Percentiles rank a stretch among this genome's conserved stretches.
Evolutionary conservation across 805 yeast species (phyloP).

Genomic region (Lachancea fermentati): DNA sequence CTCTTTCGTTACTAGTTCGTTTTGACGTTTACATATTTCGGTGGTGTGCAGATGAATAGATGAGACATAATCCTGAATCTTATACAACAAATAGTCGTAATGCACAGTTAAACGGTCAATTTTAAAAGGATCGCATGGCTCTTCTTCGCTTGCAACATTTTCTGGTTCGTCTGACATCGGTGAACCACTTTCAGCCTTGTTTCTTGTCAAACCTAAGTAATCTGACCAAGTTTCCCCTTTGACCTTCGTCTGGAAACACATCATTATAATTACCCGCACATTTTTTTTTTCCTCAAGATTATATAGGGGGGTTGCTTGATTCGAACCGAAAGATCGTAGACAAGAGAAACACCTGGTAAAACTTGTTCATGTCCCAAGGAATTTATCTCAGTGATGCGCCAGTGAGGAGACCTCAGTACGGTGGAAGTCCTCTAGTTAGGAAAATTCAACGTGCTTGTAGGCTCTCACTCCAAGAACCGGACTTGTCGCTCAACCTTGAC

Average conservation of each 20-base stretch:
- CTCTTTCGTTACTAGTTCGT: conserved; percentile 22
- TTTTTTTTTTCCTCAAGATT: not conserved
- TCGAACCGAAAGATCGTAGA: not conserved
- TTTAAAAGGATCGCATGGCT: conserved; percentile 49
- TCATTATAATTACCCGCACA: not conserved
- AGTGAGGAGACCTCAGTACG: conserved; percentile 26
- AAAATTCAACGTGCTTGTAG: conserved; percentile 75
- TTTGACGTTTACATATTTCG: conserved; percentile 22
- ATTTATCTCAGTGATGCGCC: conserved; percentile 33
- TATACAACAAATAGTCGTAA: conserved; percentile 60
- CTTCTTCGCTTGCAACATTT: not conserved
- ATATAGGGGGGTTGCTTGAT: not conserved
- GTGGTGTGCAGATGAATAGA: conserved; percentile 41
- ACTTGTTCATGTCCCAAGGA: conserved; percentile 17
- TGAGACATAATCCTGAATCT: conserved; percentile 51
- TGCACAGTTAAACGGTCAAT: conserved; percentile 53
- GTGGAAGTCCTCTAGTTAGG: conserved; percentile 35
- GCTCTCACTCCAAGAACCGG: conserved; percentile 77
- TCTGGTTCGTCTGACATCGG: not conserved
- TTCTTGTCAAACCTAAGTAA: no score
- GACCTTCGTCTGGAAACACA: not conserved
- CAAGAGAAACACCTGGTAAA: not conserved
- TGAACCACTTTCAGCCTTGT: not conserved
- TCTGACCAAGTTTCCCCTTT: no score
- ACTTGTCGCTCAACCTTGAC: conserved; percentile 79